A percentile compares a stretch with the other conserved stretches of the same genome.
phyloP scores from a whole-genome alignment of 83 land plant species.

The Isoetes engelmannii region DNA sequence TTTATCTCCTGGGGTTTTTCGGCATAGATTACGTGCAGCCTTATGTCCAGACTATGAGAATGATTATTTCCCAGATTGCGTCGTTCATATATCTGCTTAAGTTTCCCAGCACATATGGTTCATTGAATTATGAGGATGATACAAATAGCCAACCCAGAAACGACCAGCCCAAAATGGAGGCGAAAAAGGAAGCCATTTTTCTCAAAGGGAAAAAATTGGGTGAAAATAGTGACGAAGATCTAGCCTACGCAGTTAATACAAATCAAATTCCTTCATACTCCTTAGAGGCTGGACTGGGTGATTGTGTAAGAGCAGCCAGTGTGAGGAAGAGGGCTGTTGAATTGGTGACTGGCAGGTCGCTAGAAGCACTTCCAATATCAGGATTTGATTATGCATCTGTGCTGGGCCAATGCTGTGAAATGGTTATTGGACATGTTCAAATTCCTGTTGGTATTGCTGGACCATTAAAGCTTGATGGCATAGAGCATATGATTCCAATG shows the following conservation, averaged over 20 bases:
- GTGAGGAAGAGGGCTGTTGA: conserved; percentile 59
- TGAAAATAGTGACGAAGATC: conserved; percentile 66
- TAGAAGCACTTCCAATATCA: conserved; percentile 9
- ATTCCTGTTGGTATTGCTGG: conserved; percentile 92
- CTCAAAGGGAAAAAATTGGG: too few relatives aligned
- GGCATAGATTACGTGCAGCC: conserved; percentile 68
- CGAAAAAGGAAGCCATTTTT: too few relatives aligned
- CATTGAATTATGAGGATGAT: too few relatives aligned
- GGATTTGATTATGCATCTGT: conserved; percentile 14
- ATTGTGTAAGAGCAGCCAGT: conserved; percentile 51
- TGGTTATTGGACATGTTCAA: too few relatives aligned
- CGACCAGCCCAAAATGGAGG: too few relatives aligned
- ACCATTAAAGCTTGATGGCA: too few relatives aligned
- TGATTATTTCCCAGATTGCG: too few relatives aligned
- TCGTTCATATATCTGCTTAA: too few relatives aligned
- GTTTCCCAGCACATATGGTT: too few relatives aligned
- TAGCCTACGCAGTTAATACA: conserved; percentile 44
- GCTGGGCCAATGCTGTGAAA: conserved; percentile 22
- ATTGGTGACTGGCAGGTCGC: conserved; percentile 44
- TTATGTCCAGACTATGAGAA: too few relatives aligned
- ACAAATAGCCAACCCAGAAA: too few relatives aligned
- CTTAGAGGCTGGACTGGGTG: conserved; percentile 61
- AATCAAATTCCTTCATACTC: conserved; percentile 54
- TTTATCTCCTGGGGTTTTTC: conserved; percentile 65
- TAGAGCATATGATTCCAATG: too few relatives aligned